Evolutionary conservation across 1,284 basidiomycete species (phyloP).

Genomic region (Quambalaria eucalypti): DNA sequence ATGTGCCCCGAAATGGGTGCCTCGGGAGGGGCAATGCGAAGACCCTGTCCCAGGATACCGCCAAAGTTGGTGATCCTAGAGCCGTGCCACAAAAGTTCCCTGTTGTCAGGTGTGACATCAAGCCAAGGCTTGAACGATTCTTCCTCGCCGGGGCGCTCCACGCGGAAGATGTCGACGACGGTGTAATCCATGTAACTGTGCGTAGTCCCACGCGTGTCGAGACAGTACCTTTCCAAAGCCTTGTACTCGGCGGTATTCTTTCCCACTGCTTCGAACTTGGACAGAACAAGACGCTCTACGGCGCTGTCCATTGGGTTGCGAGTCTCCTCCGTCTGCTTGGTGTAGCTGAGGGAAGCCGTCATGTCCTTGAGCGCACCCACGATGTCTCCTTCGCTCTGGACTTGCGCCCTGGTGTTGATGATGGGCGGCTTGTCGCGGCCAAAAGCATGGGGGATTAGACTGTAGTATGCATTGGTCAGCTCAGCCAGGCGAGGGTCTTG

Average conservation of each 20-base stretch:
- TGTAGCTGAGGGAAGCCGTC: neutral
- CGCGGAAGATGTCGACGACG: neutral
- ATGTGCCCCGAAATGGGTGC: conserved; percentile 53
- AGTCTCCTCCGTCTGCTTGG: neutral
- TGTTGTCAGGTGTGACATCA: neutral
- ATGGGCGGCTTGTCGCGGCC: neutral
- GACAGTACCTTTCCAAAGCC: neutral
- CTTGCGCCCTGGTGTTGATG: neutral
- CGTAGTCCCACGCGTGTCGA: neutral
- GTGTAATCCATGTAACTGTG: neutral
- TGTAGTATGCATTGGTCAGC: neutral
- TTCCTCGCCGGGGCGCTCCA: neutral
- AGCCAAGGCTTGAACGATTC: neutral
- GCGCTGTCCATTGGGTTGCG: neutral
- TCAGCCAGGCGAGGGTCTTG: too few species aligned
- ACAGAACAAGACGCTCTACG: neutral
- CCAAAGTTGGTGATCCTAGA: neutral
- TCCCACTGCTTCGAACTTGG: neutral
- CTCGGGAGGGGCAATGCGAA: conserved; percentile 63
- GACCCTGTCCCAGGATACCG: conserved; percentile 59
- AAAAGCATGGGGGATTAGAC: neutral
- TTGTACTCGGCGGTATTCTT: neutral
- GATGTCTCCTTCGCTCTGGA: neutral
- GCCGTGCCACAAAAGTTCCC: neutral
- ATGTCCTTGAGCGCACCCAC: neutral